Evolutionary conservation across 2,329 filamentous ascomycete genomes (phyloP).

Genomic region (Sporothrix sp.): DNA sequence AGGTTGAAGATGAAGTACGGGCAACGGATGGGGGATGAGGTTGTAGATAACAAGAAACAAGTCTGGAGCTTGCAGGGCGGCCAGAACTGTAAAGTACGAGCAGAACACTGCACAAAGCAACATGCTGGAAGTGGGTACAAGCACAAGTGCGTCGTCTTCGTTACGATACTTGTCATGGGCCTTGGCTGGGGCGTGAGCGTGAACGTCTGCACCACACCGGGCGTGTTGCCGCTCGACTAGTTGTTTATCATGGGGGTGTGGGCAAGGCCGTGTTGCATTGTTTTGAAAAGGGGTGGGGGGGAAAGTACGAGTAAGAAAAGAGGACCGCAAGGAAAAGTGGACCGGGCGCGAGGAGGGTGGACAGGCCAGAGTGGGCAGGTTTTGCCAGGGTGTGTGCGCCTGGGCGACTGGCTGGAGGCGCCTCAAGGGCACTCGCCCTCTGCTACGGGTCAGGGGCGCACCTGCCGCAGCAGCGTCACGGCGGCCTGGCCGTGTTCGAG

Average conservation of each 20-base stretch:
- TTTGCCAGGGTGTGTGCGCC: constrained; percentile 12
- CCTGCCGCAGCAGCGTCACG: too few relatives aligned
- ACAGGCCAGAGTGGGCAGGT: constrained; percentile 1
- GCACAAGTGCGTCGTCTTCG: background rate
- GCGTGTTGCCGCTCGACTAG: constrained; percentile 14
- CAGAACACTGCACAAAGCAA: background rate
- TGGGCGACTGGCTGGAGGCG: constrained; percentile 13
- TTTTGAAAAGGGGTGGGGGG: constrained; percentile 11
- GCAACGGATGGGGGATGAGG: constrained; percentile 6
- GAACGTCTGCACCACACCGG: constrained; percentile 14
- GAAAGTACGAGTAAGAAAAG: background rate
- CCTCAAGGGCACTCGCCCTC: too few relatives aligned
- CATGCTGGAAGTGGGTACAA: background rate
- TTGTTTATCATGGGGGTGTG: constrained; percentile 11
- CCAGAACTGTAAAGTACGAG: too few relatives aligned
- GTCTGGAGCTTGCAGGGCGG: background rate
- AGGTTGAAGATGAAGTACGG: background rate
- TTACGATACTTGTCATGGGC: background rate
- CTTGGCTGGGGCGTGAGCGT: background rate
- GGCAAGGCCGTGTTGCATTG: constrained; percentile 11
- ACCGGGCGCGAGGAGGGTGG: background rate
- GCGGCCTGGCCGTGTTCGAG: too few relatives aligned
- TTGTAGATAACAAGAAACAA: constrained; percentile 9
- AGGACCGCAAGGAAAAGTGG: constrained; percentile 3
- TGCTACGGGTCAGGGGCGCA: too few relatives aligned